These are phyloP conservation scores for Bipolaris gigantea DNA, from an alignment of 2,329 filamentous ascomycete genomes.

Conservation along the genomic window DNA sequence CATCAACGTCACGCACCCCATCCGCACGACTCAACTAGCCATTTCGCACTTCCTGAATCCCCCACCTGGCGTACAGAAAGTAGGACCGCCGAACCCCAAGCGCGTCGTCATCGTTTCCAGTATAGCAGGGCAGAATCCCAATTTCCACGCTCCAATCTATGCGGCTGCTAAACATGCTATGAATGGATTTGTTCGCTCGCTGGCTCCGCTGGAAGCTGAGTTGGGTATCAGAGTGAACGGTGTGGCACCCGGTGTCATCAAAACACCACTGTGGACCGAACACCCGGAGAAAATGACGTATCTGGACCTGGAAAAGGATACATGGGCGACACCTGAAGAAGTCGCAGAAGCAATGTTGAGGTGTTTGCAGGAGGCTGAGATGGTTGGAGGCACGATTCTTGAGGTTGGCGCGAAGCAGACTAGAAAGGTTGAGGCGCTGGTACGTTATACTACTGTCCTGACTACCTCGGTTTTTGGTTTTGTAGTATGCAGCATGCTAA, in stretches of 20 bases:
- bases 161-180: constrained; percentile 52
- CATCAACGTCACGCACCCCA: constrained; percentile 54
- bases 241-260: constrained; percentile 63
- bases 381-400: constrained; percentile 53
- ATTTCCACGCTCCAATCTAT: constrained; percentile 46
- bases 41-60: constrained; percentile 50
- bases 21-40: constrained; percentile 52
- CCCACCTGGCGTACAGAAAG: constrained; percentile 31
- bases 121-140: constrained; percentile 49
- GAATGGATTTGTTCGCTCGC: constrained; percentile 53
- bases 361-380: constrained; percentile 55
- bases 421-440: constrained; percentile 52
- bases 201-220: constrained; percentile 53
- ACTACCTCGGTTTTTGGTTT: background rate
- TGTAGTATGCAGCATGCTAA: background rate
- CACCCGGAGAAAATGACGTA: constrained; percentile 62
- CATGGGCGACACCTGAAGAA: constrained; percentile 63
- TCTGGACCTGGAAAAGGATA: constrained; percentile 52
- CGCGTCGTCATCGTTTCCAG: constrained; percentile 50
- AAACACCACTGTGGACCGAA: constrained; percentile 64
- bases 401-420: constrained; percentile 59
- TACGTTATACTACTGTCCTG: background rate
- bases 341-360: constrained; percentile 62
- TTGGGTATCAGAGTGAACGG: constrained; percentile 61
- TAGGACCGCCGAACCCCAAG: constrained; percentile 47